A percentile compares a stretch with the other conserved stretches of the same genome.
Conservation (phyloP, 768 basidiomycete species). For the Paxillus ammoniavirescens region DNA sequence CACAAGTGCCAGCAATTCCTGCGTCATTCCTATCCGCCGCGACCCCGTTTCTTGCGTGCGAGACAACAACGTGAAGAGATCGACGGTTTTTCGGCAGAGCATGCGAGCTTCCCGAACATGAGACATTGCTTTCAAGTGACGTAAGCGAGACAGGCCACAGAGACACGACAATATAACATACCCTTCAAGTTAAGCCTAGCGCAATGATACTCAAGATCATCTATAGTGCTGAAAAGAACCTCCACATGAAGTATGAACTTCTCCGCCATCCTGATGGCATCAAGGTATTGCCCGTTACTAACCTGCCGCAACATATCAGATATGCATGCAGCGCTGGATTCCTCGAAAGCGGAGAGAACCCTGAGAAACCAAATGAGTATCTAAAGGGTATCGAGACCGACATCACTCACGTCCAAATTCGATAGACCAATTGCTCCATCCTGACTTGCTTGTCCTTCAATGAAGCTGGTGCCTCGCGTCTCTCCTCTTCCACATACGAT, state of each 20-base stretch:
- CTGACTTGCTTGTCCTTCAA: constrained; percentile 87
- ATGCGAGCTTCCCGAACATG: constrained; percentile 98
- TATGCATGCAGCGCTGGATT: constrained; percentile 98
- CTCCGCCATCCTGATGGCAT: constrained; percentile 97
- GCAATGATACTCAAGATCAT: constrained; percentile 92
- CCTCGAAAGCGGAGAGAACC: constrained; percentile 96
- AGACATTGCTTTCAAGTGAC: constrained; percentile 72
- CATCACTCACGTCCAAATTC: constrained; percentile 92
- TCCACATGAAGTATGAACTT: constrained; percentile 98
- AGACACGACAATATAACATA: constrained; percentile 35
- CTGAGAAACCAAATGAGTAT: constrained; percentile 36
- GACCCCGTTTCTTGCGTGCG: constrained; percentile 93
- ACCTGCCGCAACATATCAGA: constrained; percentile 98
- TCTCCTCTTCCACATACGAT: constrained; percentile 74
- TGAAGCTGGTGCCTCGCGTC: constrained; percentile 68
- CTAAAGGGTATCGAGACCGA: not conserved
- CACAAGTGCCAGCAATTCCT: constrained; percentile 93
- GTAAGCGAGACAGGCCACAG: constrained; percentile 9
- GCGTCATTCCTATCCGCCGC: constrained; percentile 92
- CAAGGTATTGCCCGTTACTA: constrained; percentile 93
- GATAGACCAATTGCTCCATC: constrained; percentile 98
- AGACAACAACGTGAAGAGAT: constrained; percentile 93
- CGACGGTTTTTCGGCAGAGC: constrained; percentile 98
- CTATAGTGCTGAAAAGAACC: constrained; percentile 94
- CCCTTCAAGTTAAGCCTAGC: constrained; percentile 79